Conservation (phyloP, 2,329 filamentous ascomycete species). For the Phialemoniopsis sp. region DNA sequence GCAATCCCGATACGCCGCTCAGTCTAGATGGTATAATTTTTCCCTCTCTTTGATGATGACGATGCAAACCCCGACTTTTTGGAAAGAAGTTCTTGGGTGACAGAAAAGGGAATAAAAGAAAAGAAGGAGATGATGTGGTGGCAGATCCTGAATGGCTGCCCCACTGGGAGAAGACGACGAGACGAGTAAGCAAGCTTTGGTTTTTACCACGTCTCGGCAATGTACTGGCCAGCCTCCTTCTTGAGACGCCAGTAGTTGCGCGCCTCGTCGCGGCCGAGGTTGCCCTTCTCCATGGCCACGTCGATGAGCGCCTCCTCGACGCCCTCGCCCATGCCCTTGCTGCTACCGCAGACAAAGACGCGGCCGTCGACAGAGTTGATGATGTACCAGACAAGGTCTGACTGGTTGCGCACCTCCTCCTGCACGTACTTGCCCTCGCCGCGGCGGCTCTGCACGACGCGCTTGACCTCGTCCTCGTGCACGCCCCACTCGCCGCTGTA, state of each 20-base stretch:
- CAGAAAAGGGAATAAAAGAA: not conserved
- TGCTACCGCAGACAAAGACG: constrained; percentile 94
- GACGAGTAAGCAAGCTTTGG: not conserved
- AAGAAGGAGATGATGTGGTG: constrained; percentile 1
- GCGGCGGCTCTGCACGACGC: constrained; percentile 70
- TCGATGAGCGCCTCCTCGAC: constrained; percentile 85
- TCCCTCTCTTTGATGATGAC: too few relatives aligned
- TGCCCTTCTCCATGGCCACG: constrained; percentile 90
- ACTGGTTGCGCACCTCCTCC: constrained; percentile 86
- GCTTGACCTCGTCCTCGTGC: constrained; percentile 82
- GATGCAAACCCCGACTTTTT: too few relatives aligned
- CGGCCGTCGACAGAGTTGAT: constrained; percentile 94
- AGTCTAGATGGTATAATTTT: too few relatives aligned
- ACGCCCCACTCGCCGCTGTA: constrained; percentile 97
- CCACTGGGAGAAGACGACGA: not conserved
- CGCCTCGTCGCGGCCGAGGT: constrained; percentile 77
- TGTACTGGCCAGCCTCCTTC: constrained; percentile 90
- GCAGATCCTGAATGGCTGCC: constrained; percentile 1
- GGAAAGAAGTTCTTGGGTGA: too few relatives aligned
- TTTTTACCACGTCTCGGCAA: constrained; percentile 71
- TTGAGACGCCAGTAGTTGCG: constrained; percentile 86
- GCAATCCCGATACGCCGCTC: too few relatives aligned
- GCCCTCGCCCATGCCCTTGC: constrained; percentile 95
- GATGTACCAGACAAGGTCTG: constrained; percentile 97
- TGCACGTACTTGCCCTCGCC: constrained; percentile 90